Evolutionary conservation across 2,329 filamentous ascomycete genomes (phyloP).

Genomic region (Paecilomyces fulvus): DNA sequence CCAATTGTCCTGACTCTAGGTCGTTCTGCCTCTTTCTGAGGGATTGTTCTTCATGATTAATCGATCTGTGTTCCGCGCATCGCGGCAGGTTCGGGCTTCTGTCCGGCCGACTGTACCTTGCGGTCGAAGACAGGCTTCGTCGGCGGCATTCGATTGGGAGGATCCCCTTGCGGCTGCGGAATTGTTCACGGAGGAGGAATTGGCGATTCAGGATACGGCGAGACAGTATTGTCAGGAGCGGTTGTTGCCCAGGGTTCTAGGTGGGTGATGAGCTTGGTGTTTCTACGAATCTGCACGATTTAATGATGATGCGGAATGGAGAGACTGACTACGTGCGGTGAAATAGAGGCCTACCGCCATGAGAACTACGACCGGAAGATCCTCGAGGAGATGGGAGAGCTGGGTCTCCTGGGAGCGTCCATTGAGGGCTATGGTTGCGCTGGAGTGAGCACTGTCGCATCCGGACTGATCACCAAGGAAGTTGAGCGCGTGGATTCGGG

Average conservation of each 20-base stretch:
- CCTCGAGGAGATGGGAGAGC: slow-evolving; percentile 81
- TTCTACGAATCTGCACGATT: neutral
- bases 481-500: slow-evolving; percentile 88
- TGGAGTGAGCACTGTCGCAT: slow-evolving; percentile 76
- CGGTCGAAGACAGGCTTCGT: slow-evolving; percentile 22
- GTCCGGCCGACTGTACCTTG: slow-evolving; percentile 12
- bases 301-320: neutral
- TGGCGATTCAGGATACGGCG: slow-evolving; percentile 81
- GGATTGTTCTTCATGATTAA: slow-evolving; percentile 18
- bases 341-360: slow-evolving; percentile 70
- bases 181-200: slow-evolving; percentile 80
- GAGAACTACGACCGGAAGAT: slow-evolving; percentile 82
- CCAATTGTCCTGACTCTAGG: neutral
- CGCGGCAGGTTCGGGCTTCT: slow-evolving; percentile 19
- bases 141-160: slow-evolving; percentile 70
- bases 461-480: slow-evolving; percentile 81
- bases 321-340: slow-evolving; percentile 2
- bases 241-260: slow-evolving; percentile 74
- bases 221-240: slow-evolving; percentile 90
- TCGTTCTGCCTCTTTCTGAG: neutral
- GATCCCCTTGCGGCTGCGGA: slow-evolving; percentile 71
- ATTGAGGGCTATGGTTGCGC: slow-evolving; percentile 85
- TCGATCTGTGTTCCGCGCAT: slow-evolving; percentile 22
- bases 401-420: slow-evolving; percentile 78
- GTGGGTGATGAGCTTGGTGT: slow-evolving; percentile 43